phyloP scores from a whole-genome alignment of 2,329 filamentous ascomycete genomes.

The Achaetomium macrosporum region DNA sequence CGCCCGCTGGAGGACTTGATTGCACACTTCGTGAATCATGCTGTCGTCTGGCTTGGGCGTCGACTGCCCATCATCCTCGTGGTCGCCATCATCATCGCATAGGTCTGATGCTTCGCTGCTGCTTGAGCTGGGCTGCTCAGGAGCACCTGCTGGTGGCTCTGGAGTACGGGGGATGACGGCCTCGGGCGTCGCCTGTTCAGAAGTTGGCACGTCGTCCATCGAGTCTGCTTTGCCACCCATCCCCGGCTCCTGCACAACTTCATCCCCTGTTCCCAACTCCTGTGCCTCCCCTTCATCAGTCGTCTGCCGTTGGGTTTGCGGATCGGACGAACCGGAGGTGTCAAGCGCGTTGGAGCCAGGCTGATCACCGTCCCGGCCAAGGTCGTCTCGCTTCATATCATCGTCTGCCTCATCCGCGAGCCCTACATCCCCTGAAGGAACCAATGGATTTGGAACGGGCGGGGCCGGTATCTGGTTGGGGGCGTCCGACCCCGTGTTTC shows the following conservation, averaged over 20 bases:
- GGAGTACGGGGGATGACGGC: not conserved
- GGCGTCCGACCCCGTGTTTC: not conserved
- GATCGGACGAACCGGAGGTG: not conserved
- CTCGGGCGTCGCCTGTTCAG: not conserved
- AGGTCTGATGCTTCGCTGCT: conserved; percentile 4
- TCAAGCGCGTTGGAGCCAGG: not conserved
- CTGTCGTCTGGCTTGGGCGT: conserved; percentile 6
- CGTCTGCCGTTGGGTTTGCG: not conserved
- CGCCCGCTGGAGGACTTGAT: conserved; percentile 17
- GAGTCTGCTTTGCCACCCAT: not conserved
- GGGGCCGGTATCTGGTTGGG: not conserved
- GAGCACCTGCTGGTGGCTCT: not conserved
- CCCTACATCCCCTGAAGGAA: too few relatives aligned
- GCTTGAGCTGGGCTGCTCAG: not conserved
- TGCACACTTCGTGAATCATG: conserved; percentile 19
- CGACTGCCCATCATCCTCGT: not conserved
- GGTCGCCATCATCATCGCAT: not conserved
- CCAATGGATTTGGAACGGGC: too few relatives aligned
- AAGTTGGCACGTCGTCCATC: not conserved
- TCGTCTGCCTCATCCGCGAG: not conserved
- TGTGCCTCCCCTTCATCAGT: not conserved
- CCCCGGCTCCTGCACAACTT: too few relatives aligned
- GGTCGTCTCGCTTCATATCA: too few relatives aligned
- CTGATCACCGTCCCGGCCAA: not conserved
- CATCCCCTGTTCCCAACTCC: too few relatives aligned